Percentiles rank a stretch among this genome's conserved stretches.
These are phyloP conservation scores for Prunus mongolica DNA, from an alignment of 306 rosid species.

Conservation along the genomic window DNA sequence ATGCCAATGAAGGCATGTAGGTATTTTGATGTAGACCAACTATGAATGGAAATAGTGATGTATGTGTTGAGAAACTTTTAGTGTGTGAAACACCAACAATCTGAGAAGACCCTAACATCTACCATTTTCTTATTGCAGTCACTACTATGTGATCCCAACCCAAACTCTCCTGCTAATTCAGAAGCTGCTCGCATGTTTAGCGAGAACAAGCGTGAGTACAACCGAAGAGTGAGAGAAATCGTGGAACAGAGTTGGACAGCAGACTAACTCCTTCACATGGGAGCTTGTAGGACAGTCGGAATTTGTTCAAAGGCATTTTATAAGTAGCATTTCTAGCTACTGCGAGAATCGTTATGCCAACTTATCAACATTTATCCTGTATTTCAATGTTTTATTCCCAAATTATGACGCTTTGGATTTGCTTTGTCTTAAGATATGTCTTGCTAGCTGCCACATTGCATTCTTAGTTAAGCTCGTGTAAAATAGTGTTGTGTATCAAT, in stretches of 20 bases:
- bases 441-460: constrained; percentile 17
- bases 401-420: constrained; percentile 26
- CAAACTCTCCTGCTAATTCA: constrained; percentile 94
- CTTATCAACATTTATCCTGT: constrained; percentile 30
- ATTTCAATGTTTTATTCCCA: constrained; percentile 18
- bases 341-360: constrained; percentile 33
- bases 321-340: constrained; percentile 22
- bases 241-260: constrained; percentile 99
- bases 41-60: background rate
- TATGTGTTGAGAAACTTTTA: background rate
- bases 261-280: constrained; percentile 34
- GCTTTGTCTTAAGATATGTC: constrained; percentile 24
- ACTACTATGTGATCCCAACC: constrained; percentile 91
- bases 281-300: constrained; percentile 8
- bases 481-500: constrained; percentile 33
- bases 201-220: constrained; percentile 91
- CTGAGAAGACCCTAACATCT: background rate
- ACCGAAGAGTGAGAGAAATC: constrained; percentile 75
- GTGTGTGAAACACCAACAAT: background rate
- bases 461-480: constrained; percentile 27
- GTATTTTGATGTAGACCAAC: too few relatives aligned
- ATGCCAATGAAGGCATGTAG: too few relatives aligned
- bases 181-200: constrained; percentile 95
- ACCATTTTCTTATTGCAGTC: constrained; percentile 48
- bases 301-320: constrained; percentile 30